Percentiles rank a stretch among this genome's conserved stretches.
Evolutionary conservation across 2,329 filamentous ascomycete species (phyloP).

Genomic region (Penicillium sp.): DNA sequence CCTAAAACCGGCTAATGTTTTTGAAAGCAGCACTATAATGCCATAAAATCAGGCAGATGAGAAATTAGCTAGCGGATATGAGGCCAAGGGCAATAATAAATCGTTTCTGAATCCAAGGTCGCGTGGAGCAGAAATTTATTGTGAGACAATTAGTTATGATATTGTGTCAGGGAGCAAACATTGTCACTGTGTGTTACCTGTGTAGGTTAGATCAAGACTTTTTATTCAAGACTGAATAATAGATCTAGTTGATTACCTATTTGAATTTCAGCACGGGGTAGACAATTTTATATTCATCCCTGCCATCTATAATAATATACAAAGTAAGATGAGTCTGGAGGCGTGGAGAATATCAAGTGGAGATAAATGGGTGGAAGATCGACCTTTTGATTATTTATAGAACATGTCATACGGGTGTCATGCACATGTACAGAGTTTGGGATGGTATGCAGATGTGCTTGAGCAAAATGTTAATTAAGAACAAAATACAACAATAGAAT

Average conservation of each 20-base stretch:
- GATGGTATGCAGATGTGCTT: neutral
- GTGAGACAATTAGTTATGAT: neutral
- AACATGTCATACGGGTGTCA: neutral
- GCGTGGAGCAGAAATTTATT: neutral
- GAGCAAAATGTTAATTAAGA: neutral
- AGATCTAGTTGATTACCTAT: neutral
- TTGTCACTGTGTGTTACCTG: neutral
- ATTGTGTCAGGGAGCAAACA: neutral
- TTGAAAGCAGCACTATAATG: neutral
- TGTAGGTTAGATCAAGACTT: neutral
- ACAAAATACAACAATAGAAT: neutral
- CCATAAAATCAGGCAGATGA: neutral
- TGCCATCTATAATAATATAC: neutral
- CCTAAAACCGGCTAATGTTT: neutral
- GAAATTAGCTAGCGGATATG: neutral
- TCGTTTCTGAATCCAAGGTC: neutral
- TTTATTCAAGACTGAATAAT: neutral
- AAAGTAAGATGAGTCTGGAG: neutral
- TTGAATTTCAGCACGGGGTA: neutral
- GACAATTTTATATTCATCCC: neutral
- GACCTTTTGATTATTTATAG: conserved; percentile 1
- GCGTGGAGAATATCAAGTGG: conserved; percentile 17
- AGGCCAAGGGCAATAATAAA: neutral
- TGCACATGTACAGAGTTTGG: conserved; percentile 1
- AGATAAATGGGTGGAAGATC: conserved; percentile 19